phyloP scores from a whole-genome alignment of 2,329 filamentous ascomycete genomes.

The Magnaporthiopsis rhizophila region DNA sequence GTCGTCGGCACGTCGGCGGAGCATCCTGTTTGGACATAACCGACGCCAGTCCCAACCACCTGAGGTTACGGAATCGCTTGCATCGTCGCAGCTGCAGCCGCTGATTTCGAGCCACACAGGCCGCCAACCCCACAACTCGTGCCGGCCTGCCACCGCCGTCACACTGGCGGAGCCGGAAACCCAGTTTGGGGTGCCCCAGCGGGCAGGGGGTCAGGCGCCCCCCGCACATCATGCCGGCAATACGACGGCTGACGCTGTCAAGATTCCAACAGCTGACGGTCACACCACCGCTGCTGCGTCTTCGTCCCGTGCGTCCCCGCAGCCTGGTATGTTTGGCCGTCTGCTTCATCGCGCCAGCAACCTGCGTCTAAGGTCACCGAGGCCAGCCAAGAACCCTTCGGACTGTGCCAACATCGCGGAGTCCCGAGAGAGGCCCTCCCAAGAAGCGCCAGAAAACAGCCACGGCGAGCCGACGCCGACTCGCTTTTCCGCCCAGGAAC shows the following conservation, averaged over 20 bases:
- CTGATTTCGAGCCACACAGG: constrained; percentile 1
- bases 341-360: constrained; percentile 1
- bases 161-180: neutral
- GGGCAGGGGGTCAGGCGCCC: neutral
- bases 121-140: neutral
- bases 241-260: neutral
- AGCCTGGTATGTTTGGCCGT: constrained; percentile 2
- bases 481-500: neutral
- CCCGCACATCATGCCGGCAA: neutral
- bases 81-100: neutral
- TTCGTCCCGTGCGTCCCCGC: neutral
- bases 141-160: neutral
- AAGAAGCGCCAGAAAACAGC: neutral
- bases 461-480: neutral
- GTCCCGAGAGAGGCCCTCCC: neutral
- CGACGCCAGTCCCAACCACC: neutral
- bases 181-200: neutral
- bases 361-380: neutral
- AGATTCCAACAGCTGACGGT: neutral
- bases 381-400: neutral
- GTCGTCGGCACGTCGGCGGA: neutral
- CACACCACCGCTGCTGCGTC: neutral
- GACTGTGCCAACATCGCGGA: neutral
- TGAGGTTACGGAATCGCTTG: neutral
- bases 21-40: neutral